Conservation (phyloP, 2,329 filamentous ascomycete species). For the Colletotrichum horii region DNA sequence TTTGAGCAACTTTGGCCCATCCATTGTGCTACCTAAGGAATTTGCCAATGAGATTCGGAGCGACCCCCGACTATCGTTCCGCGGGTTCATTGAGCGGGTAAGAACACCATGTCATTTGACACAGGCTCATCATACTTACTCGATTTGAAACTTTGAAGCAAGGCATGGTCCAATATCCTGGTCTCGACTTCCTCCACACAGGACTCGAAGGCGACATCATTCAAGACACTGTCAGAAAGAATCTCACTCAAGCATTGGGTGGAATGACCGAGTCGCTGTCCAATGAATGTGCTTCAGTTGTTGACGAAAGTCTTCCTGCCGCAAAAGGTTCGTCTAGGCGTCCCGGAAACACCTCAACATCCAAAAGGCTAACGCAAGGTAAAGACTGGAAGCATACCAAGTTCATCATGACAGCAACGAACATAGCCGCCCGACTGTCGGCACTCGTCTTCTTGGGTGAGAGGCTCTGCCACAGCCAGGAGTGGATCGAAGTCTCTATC, state of each 20-base stretch:
- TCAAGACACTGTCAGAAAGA: not conserved
- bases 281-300: not conserved
- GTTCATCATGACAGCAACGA: not conserved
- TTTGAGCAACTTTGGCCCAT: not conserved
- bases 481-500: not conserved
- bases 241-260: not conserved
- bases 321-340: accelerated
- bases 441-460: not conserved
- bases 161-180: not conserved
- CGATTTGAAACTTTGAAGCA: not conserved
- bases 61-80: not conserved
- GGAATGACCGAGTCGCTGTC: not conserved
- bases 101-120: not conserved
- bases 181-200: not conserved
- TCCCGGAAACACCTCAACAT: not conserved
- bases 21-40: not conserved
- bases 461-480: not conserved
- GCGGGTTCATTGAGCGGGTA: not conserved
- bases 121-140: not conserved
- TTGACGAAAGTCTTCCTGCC: not conserved
- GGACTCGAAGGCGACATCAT: not conserved
- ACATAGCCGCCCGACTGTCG: not conserved
- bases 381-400: not conserved
- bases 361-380: not conserved
- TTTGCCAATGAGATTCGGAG: not conserved